Percentiles rank a stretch among this genome's conserved stretches.
phyloP scores from a whole-genome alignment of 2,329 filamentous ascomycete genomes.

The Conoideocrella luteorostrata region DNA sequence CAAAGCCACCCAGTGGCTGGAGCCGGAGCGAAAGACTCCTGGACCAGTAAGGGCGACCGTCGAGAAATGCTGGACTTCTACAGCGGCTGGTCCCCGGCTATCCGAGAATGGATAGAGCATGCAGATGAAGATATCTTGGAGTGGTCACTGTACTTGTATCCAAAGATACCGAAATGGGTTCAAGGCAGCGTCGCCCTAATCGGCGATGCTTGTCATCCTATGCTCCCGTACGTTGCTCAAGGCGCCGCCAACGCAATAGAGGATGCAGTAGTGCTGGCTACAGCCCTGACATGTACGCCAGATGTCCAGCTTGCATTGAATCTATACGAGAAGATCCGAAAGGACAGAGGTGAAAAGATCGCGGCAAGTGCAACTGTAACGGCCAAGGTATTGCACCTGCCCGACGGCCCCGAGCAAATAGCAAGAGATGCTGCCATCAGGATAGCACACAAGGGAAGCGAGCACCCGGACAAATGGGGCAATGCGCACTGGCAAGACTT shows the following conservation, averaged over 20 bases:
- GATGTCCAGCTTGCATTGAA: too few relatives aligned
- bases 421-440: not conserved
- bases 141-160: conserved; percentile 56
- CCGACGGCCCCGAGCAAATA: not conserved
- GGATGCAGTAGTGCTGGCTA: conserved; percentile 55
- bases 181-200: conserved; percentile 50
- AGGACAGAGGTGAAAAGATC: not conserved
- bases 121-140: conserved; percentile 58
- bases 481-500: not conserved
- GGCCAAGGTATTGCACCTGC: not conserved
- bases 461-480: not conserved
- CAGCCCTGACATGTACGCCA: conserved; percentile 42
- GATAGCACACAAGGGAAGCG: not conserved
- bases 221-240: conserved; percentile 59
- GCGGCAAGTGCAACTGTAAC: not conserved
- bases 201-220: conserved; percentile 61
- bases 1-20: too few relatives aligned
- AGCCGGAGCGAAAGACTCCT: too few relatives aligned
- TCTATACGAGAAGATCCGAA: not conserved
- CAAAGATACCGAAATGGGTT: conserved; percentile 53
- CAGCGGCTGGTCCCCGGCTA: conserved; percentile 51
- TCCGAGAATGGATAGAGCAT: conserved; percentile 52
- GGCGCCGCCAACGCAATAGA: conserved; percentile 62
- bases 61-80: conserved; percentile 62
- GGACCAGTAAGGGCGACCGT: too few relatives aligned